Conservation (phyloP, 2,329 filamentous ascomycete species). For the Aspergillus bombycis region DNA sequence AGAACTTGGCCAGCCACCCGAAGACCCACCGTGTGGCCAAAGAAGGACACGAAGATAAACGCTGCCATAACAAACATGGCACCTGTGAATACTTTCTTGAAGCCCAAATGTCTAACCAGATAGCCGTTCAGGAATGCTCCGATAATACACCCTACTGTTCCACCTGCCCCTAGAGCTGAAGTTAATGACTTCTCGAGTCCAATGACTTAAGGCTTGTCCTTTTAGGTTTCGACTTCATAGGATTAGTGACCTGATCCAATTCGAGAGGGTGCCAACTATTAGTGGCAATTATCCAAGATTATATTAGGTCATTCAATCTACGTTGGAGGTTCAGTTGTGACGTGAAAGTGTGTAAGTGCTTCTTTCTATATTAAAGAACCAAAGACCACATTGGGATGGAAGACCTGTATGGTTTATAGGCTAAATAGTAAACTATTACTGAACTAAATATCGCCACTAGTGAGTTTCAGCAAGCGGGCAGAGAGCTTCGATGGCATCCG, state of each 20-base stretch:
- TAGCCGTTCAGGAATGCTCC: too few species aligned
- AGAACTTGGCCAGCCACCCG: constrained; percentile 65
- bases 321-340: too few species aligned
- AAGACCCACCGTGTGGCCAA: constrained; percentile 61
- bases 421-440: not conserved
- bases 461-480: constrained; percentile 17
- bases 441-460: not conserved
- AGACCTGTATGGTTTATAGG: not conserved
- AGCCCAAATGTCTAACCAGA: too few species aligned
- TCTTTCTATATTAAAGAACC: too few species aligned
- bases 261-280: too few species aligned
- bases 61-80: too few species aligned
- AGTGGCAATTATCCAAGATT: not conserved
- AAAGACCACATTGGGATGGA: not conserved
- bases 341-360: too few species aligned
- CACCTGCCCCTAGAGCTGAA: constrained; percentile 59
- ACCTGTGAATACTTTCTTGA: too few species aligned
- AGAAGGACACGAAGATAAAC: constrained; percentile 65
- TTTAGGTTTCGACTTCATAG: not conserved
- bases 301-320: not conserved
- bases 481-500: constrained; percentile 5
- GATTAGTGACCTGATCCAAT: not conserved
- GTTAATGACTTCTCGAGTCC: not conserved
- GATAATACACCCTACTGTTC: constrained; percentile 57
- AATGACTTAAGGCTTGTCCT: not conserved